Base-by-base conservation (phyloP, 2,329 filamentous ascomycete genomes). In the Hypoxylon sp. region DNA sequence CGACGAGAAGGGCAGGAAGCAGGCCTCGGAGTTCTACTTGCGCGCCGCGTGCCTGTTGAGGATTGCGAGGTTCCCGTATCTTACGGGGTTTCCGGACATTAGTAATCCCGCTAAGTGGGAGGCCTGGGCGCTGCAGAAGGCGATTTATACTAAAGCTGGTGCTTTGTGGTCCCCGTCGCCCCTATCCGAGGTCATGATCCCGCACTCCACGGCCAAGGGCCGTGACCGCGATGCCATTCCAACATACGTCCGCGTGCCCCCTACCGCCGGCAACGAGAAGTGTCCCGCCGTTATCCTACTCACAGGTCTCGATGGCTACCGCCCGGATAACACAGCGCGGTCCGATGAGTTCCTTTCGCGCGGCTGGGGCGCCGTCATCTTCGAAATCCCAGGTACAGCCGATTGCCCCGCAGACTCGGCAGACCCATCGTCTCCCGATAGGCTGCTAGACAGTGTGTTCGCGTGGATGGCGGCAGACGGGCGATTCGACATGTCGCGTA, bases 21-120 rank as follows among this genome's bases (percentile, higher is more conserved):
- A 84, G 52, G 90, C 91, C 0, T 87, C 86, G 3, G 86, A 86
- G 37, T 82, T 91, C 17, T 92, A 90, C 78, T 83, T 92, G n/a
- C 88, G 91, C 21, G 90, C 90, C 4, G 91, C 91, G 21, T 88
- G 90, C 27, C 84, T 93, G n/a, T 90, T 92, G 78, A 86, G 92
- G 57, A 93, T 94, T 71, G 85, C 90, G 0, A 86, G 92, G 15
- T 93, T 94, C 75, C 91, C 92, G 2, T 86, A 86, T 72, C 81
- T 86, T 70, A 78, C 80, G 2, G 70, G 75, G 2, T 81, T 78
- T 54, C 82, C 84, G 0, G 55, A 65, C 1, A 67, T 81, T 44
- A 82, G 73, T 71, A 80, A 81, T 47, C 76, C 78, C 1, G 76
- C 79, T 52, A 90, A 93, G 78, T 85, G 87, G 70, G 77, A 84